Base-by-base conservation (phyloP, 768 basidiomycete species). In the Trametes punicea region DNA sequence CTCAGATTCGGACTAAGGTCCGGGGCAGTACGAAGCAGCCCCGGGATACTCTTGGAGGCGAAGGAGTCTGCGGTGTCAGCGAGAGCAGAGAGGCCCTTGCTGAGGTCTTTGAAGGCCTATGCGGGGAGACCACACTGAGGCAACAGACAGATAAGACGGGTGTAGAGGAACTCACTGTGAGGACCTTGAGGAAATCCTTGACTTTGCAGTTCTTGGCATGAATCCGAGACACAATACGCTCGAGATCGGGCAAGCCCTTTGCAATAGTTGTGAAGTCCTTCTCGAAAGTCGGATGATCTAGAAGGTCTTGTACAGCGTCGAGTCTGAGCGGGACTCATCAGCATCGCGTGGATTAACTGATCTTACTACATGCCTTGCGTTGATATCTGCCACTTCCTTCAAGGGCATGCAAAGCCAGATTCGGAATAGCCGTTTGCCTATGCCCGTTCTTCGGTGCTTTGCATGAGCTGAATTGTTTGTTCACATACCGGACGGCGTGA, bases 381-480 rank as follows among this genome's bases (percentile, higher is more conserved):
- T 95, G 72, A 99, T 98, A 45, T 90, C 90, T 10, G 79, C 68
- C 31, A 85, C 84, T 34, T 90, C 83, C 27, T 87, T 83, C 59
- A 99, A 73, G 18, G 97, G 97, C 79, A 88, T 88, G 60, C 93
- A 97, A 7, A 99, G 76, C 97, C 97, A 99, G 50, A 96, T 88
- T 38, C 95, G 84, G 80, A 99, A 98, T 26, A 98, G 77, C 23
- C 97, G 83, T 70, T 98, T 98, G 36, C 94, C 92, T 92, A 51
- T 9, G 31, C 10, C 21, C 3, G 13, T 34, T 26, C 6, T 26
- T 46, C 15, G 44, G 5, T 5, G 20, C 27, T 10, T 7, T 3
- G 2, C 25, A 11, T 15, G 41, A 31, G 23, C 16, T 33, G 18
- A 9, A 18, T 40, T 20, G n/a, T 29, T 13, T 21, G 3, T 4